Evolutionary conservation across 2,329 filamentous ascomycete species (phyloP).

Genomic region (Hymenoscyphus infarciens): DNA sequence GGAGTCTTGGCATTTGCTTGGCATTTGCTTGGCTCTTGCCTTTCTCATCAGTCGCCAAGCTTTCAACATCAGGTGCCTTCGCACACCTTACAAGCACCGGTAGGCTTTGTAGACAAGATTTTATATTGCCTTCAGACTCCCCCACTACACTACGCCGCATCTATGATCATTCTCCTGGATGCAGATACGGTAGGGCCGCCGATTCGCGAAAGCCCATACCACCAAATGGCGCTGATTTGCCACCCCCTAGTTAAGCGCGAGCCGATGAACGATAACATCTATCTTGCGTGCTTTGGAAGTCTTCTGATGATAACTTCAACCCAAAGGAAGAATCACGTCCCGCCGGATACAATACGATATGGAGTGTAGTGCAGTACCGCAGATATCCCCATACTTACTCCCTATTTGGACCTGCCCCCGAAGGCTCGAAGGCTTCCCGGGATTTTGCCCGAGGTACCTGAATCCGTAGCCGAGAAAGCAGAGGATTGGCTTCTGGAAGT

Average conservation of each 20-base stretch:
- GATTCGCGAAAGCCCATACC: neutral
- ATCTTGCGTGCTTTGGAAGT: neutral
- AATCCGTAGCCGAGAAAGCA: neutral
- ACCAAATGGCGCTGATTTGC: neutral
- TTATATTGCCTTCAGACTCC: neutral
- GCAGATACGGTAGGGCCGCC: neutral
- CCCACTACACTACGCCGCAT: neutral
- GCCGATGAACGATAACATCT: neutral
- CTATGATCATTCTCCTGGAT: neutral
- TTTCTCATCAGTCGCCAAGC: slow-evolving; percentile 7
- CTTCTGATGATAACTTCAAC: neutral
- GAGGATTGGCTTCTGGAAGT: neutral
- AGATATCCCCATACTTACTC: neutral
- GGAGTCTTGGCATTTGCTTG: neutral
- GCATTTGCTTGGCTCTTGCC: slow-evolving; percentile 11
- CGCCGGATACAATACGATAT: neutral
- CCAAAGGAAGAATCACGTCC: neutral
- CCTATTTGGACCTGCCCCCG: neutral
- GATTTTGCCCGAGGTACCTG: neutral
- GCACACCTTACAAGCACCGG: neutral
- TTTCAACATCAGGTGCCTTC: slow-evolving; percentile 6
- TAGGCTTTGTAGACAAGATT: neutral
- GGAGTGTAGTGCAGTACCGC: neutral
- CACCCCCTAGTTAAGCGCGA: neutral
- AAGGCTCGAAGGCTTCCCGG: neutral